A percentile compares a stretch with the other conserved stretches of the same genome.
Conservation (phyloP, 768 basidiomycete species). For the Xerocomellus chrysenteron region DNA sequence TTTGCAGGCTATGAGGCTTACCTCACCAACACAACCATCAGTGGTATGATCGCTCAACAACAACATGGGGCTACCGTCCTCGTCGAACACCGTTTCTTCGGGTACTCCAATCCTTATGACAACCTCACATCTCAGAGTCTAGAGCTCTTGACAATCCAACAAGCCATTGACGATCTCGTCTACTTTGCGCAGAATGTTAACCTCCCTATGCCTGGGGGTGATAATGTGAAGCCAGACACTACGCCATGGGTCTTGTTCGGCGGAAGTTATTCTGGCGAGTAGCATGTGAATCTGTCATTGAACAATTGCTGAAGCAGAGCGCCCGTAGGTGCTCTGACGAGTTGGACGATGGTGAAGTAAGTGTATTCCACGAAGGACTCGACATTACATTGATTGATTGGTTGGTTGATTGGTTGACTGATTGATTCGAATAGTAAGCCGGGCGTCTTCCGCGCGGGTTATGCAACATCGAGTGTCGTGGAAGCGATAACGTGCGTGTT, state of each 20-base stretch:
- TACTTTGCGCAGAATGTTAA: conserved; percentile 67
- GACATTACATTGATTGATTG: neutral
- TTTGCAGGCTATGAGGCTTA: conserved; percentile 42
- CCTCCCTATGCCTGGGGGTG: conserved; percentile 66
- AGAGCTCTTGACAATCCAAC: conserved; percentile 62
- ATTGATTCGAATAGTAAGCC: conserved; percentile 34
- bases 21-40: conserved; percentile 62
- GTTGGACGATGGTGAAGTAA: conserved; percentile 70
- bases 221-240: conserved; percentile 53
- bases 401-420: neutral
- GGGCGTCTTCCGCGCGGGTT: conserved; percentile 41
- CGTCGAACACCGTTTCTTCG: conserved; percentile 74
- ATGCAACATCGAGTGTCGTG: conserved; percentile 47
- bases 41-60: conserved; percentile 64
- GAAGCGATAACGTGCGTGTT: conserved; percentile 41
- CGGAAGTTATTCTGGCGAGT: conserved; percentile 41
- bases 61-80: conserved; percentile 62
- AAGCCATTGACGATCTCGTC: conserved; percentile 70
- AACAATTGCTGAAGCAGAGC: neutral
- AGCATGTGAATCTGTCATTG: neutral
- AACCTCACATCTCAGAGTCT: conserved; percentile 61
- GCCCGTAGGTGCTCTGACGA: conserved; percentile 42
- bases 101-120: conserved; percentile 66
- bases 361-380: conserved; percentile 11
- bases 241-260: conserved; percentile 45